Evolutionary conservation across 176 grass and related monocot genomes (phyloP), one percentile per base, ranked within the genome.

Genomic region (Rhynchospora tenuis): DNA sequence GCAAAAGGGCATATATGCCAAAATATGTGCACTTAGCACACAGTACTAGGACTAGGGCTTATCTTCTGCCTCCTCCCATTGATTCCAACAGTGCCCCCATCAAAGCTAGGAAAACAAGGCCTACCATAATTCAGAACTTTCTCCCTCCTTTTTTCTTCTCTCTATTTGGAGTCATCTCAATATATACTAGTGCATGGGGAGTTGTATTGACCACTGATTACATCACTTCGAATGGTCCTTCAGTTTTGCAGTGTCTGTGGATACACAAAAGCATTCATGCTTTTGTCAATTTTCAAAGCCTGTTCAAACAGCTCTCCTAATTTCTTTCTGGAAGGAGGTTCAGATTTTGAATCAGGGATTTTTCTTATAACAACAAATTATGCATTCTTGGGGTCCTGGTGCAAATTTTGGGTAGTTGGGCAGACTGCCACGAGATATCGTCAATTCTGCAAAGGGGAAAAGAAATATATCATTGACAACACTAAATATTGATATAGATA

Each of bases 261-360:
- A 15, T 72, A 8, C n/a, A 12, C 10, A 0, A 74, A 59, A 22
- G 85, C 68, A 1, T 50, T n/a, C n/a, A 19, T 81, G 54, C 85
- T 78, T 70, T 91, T 86, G 0, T 56, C 42, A 51, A 24, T 80
- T 33, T 91, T 68, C 79, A 64, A 78, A 14, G 89, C 55, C 83
- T 99, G 89, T 20, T 63, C 78, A 77, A 99, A 75, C 26, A 99
- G 96, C 10, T 99, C 89, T 1, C 85, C 82, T 20, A 99, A 76
- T 63, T 95, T 99, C 50, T 81, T 99, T 23, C 91, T 95, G 0
- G 96, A 91, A 64, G 93, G 95, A 83, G 93, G 84, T 33, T 99
- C 96, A 0, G 91, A 89, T 63, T 83, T 93, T 13, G 88, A 83
- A 8, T 89, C 85, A 9, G 68, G 29, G 15, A 27, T 16, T 88